A percentile compares a stretch with the other conserved stretches of the same genome.
phyloP scores from a whole-genome alignment of 73 alveolate genomes.

The Loxodes magnus region DNA sequence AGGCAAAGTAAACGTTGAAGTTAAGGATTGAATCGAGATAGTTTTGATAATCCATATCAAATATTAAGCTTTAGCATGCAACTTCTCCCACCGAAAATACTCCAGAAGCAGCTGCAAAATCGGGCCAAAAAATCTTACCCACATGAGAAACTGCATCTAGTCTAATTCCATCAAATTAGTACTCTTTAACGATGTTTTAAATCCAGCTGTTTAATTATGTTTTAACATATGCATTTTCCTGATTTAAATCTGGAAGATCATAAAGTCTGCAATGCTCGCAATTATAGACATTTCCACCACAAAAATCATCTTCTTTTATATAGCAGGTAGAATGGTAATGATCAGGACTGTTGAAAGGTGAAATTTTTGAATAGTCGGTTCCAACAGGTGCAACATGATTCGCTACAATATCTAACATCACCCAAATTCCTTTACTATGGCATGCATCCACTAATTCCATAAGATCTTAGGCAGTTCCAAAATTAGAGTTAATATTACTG shows the following conservation, averaged over 20 bases:
- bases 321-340: slow-evolving; percentile 75
- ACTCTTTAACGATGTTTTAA: slow-evolving; percentile 21
- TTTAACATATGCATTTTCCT: slow-evolving; percentile 34
- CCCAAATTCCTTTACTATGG: slow-evolving; percentile 87
- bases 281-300: no score
- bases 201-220: slow-evolving; percentile 40
- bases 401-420: slow-evolving; percentile 94
- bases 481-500: slow-evolving; percentile 65
- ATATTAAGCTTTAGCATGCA: slow-evolving; percentile 1
- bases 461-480: slow-evolving; percentile 77
- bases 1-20: slow-evolving; percentile 28
- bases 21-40: slow-evolving; percentile 47
- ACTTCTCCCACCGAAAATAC: slow-evolving; percentile 54
- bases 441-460: slow-evolving; percentile 60
- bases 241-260: slow-evolving; percentile 47
- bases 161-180: slow-evolving; percentile 64
- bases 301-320: no score
- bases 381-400: slow-evolving; percentile 83
- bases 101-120: slow-evolving; percentile 18
- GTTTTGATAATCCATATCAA: slow-evolving; percentile 41
- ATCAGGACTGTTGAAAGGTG: slow-evolving; percentile 77
- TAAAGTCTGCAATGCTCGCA: slow-evolving; percentile 42
- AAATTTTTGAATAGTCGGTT: slow-evolving; percentile 39
- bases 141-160: slow-evolving; percentile 49
- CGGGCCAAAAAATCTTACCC: slow-evolving; percentile 47